Conservation (phyloP, 176 grass and related monocot species). For the Cymbopogon citratus region DNA sequence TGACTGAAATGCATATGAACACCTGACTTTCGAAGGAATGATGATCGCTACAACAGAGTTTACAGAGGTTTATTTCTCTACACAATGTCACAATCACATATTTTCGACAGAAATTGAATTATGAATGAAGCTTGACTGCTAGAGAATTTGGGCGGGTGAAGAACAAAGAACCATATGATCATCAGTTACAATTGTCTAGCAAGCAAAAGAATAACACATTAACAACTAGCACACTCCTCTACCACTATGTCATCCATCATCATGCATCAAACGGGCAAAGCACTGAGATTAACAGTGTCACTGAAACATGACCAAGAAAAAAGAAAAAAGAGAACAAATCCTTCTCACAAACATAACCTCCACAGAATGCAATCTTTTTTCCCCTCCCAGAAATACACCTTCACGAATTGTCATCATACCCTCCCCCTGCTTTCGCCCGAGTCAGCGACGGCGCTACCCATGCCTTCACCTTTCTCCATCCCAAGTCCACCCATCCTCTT, state of each 20-base stretch:
- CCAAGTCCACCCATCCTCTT: constrained; percentile 42
- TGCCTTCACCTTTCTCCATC: constrained; percentile 53
- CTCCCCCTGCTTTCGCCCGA: constrained; percentile 48
- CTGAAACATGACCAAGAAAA: constrained; percentile 55
- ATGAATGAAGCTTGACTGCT: constrained; percentile 23
- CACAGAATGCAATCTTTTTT: constrained; percentile 46
- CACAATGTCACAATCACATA: constrained; percentile 25
- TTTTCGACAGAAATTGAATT: constrained; percentile 11
- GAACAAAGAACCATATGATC: constrained; percentile 60
- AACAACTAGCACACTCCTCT: constrained; percentile 54
- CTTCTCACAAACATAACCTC: constrained; percentile 66
- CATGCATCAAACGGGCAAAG: constrained; percentile 46
- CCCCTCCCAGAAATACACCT: neutral
- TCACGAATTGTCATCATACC: constrained; percentile 42
- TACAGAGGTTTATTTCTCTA: constrained; percentile 19
- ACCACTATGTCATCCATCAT: constrained; percentile 67
- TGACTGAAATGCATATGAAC: neutral
- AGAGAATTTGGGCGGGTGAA: constrained; percentile 21
- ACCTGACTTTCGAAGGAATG: neutral
- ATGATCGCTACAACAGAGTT: neutral
- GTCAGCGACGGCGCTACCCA: constrained; percentile 28
- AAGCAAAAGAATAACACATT: constrained; percentile 63
- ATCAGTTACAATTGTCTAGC: constrained; percentile 67
- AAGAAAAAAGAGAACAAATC: constrained; percentile 59
- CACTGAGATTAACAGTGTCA: constrained; percentile 55